Percentiles rank a stretch among this genome's conserved stretches.
These are phyloP conservation scores for Rosellinia necatrix DNA, from an alignment of 2,329 filamentous ascomycete genomes.

Conservation along the genomic window DNA sequence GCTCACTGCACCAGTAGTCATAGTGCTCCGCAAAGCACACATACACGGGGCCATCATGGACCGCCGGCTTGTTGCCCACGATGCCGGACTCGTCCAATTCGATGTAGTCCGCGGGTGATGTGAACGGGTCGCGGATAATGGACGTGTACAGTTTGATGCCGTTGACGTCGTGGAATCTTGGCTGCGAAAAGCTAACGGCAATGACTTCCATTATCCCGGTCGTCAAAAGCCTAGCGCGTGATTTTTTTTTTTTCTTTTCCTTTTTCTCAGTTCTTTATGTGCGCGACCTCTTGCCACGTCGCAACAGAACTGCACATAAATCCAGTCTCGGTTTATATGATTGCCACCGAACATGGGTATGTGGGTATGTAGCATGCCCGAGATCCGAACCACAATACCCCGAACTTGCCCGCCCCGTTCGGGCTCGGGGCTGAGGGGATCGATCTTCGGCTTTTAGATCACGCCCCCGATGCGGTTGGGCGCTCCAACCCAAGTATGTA, in stretches of 20 bases:
- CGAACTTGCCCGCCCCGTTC: constrained; percentile 18
- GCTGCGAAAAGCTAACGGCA: constrained; percentile 31
- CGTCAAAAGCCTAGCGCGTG: neutral
- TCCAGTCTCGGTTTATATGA: constrained; percentile 12
- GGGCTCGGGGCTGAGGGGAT: constrained; percentile 6
- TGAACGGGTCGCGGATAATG: constrained; percentile 32
- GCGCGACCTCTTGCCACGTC: too few relatives aligned
- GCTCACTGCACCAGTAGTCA: constrained; percentile 33
- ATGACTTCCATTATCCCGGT: constrained; percentile 36
- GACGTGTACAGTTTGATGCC: constrained; percentile 30
- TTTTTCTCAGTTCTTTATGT: too few relatives aligned
- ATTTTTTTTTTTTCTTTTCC: too few relatives aligned
- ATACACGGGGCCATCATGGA: constrained; percentile 35
- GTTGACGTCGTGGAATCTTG: constrained; percentile 24
- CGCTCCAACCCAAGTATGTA: neutral
- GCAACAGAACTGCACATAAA: too few relatives aligned
- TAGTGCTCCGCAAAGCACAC: constrained; percentile 35
- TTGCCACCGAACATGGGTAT: neutral
- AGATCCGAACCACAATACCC: neutral
- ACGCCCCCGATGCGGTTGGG: neutral
- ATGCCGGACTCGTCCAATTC: constrained; percentile 31
- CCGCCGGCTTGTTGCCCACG: constrained; percentile 28
- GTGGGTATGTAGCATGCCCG: neutral
- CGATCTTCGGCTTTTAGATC: constrained; percentile 8
- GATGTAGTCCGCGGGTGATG: constrained; percentile 28